Evolutionary conservation across 1,284 basidiomycete genomes (phyloP), one percentile per base, ranked within the genome.

Genomic region (Vanrija pseudolonga): DNA sequence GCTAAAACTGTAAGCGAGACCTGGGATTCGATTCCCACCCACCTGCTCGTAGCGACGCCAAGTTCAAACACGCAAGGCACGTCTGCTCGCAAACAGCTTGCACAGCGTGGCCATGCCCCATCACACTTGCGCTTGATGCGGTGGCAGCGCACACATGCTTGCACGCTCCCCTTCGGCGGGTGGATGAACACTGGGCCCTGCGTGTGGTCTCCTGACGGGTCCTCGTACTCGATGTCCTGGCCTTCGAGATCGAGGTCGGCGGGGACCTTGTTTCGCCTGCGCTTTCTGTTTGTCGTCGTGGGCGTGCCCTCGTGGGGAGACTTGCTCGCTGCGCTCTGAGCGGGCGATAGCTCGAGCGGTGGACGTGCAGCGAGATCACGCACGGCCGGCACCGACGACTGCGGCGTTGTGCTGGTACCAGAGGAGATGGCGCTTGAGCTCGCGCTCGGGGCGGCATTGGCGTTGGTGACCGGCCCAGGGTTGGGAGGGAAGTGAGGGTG

Each of bases 71-170:
- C 70, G 46, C 71, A 73, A 4, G 69, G 60, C 7, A 67, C 68
- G 49, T 73, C 69, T 1, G 69, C 66, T 45, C 69, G 67, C 11
- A 56, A 55, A 47, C 71, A 73, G 12, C 68, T 68, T 15, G 59
- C 59, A 55, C 71, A 73, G 19, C 71, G 62, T 1, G 71, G 71
- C 51, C 61, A 60, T 0, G 62, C 65, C 28, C 66, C 63, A 46
- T 73, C 69, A 42, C 71, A 73, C 51, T 73, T 73, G 41, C 71
- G 57, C 56, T 73, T 73, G 51, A 73, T 72, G 37, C 68, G 55
- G 49, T 73, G 71, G 45, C 71, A 73, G 39, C 71, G 50, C 15
- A 72, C 64, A 45, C 71, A 73, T 11, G 71, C 71, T 52, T 73
- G 71, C 7, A 67, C 66, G 3, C 65, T 63, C 6, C 63, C 64